Conservation (phyloP, 768 basidiomycete species). For the Kondoa subrosea region DNA sequence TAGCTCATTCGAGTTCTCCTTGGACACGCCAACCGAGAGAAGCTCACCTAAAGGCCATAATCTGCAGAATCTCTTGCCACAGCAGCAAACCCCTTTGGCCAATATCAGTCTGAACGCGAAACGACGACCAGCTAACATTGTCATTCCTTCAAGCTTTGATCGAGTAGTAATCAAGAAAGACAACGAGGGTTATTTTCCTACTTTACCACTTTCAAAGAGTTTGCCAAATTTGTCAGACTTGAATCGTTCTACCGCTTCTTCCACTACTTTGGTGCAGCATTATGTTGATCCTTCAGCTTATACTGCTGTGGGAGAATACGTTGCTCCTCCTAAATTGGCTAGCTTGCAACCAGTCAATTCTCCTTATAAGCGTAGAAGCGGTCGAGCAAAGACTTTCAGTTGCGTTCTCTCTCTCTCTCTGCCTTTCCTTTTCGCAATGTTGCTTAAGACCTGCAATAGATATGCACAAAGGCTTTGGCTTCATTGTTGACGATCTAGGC, state of each 20-base stretch:
- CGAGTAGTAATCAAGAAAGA: no score
- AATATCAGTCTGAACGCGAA: no score
- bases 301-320: neutral
- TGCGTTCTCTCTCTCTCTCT: neutral
- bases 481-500: slow-evolving; percentile 21
- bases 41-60: neutral
- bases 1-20: neutral
- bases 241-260: neutral
- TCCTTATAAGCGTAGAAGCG: neutral
- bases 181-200: no score
- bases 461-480: slow-evolving; percentile 24
- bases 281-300: neutral
- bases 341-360: neutral
- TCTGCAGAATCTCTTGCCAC: neutral
- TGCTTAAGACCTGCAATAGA: no score
- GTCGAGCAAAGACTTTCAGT: neutral
- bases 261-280: neutral
- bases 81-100: neutral
- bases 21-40: neutral
- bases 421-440: neutral
- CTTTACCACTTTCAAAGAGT: no score
- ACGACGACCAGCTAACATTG: no score
- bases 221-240: no score
- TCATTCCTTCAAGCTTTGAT: no score
- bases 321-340: neutral